Percentiles rank a stretch among this genome's conserved stretches.
Evolutionary conservation across 2,329 filamentous ascomycete species (phyloP).

Genomic region (Bipolaris gigantea): DNA sequence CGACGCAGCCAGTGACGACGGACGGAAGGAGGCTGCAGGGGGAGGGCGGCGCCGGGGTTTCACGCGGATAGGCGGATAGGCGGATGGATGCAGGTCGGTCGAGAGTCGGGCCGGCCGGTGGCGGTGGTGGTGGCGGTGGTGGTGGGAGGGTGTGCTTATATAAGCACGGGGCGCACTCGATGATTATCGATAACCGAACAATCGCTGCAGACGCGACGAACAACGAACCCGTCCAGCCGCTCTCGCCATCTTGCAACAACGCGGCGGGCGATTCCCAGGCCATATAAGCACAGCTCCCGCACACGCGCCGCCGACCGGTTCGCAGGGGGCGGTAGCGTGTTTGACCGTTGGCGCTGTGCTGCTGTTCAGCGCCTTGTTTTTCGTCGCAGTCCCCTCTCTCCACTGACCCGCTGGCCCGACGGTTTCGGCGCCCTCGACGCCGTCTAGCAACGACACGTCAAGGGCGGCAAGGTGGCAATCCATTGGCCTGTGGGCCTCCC

Average conservation of each 20-base stretch:
- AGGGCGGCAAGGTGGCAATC: slow-evolving; percentile 44
- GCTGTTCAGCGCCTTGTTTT: slow-evolving; percentile 16
- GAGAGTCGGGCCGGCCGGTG: too few relatives aligned
- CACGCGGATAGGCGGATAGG: background rate
- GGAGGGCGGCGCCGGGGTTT: slow-evolving; percentile 24
- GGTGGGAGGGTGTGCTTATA: too few relatives aligned
- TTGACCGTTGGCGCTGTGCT: slow-evolving; percentile 4
- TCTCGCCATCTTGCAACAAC: background rate
- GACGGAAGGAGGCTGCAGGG: slow-evolving; percentile 25
- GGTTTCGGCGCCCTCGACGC: slow-evolving; percentile 36
- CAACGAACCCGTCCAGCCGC: background rate
- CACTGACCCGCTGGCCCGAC: slow-evolving; percentile 29
- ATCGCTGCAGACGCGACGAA: background rate
- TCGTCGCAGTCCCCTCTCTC: slow-evolving; percentile 5
- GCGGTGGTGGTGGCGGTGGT: too few relatives aligned
- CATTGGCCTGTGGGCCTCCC: slow-evolving; percentile 36
- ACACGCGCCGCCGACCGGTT: background rate
- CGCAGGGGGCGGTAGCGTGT: slow-evolving; percentile 7
- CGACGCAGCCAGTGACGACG: slow-evolving; percentile 38
- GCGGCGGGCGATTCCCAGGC: slow-evolving; percentile 1
- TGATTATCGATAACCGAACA: slow-evolving; percentile 3
- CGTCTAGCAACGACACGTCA: slow-evolving; percentile 38
- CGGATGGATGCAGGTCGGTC: background rate
- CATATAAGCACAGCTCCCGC: slow-evolving; percentile 11
- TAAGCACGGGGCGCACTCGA: too few relatives aligned